Evolutionary conservation across 495 filamentous ascomycete species (phyloP).

Genomic region (Saxophila tyrrhenica): DNA sequence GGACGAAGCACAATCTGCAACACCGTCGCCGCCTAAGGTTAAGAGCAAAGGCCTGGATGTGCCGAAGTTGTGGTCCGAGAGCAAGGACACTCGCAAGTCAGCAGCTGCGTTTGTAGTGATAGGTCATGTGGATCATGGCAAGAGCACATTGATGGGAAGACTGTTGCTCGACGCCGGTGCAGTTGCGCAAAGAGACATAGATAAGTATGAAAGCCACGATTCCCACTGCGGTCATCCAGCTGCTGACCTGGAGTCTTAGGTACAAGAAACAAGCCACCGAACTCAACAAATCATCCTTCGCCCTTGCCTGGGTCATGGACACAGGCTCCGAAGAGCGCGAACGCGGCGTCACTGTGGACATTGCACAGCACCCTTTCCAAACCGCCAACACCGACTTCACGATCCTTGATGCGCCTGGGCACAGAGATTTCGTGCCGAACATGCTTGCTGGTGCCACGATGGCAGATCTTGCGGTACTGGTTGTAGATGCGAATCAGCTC

Average conservation of each 20-base stretch:
- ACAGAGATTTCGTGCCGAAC: slow-evolving; percentile 92
- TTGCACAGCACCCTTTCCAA: slow-evolving; percentile 87
- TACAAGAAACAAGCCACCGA: slow-evolving; percentile 79
- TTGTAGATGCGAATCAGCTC: slow-evolving; percentile 88
- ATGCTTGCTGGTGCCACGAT: slow-evolving; percentile 97
- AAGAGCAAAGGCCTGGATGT: slow-evolving; percentile 85
- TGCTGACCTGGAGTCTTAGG: slow-evolving; percentile 4
- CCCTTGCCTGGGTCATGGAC: slow-evolving; percentile 91
- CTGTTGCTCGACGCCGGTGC: slow-evolving; percentile 82
- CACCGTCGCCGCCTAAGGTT: slow-evolving; percentile 42
- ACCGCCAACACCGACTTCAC: slow-evolving; percentile 79
- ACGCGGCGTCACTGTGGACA: slow-evolving; percentile 93
- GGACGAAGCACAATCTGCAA: background rate
- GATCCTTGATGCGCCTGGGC: slow-evolving; percentile 89
- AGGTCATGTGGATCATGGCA: slow-evolving; percentile 93
- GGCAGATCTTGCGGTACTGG: slow-evolving; percentile 90
- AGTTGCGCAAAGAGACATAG: slow-evolving; percentile 74
- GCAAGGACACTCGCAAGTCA: slow-evolving; percentile 63
- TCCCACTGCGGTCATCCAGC: background rate
- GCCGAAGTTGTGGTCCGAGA: slow-evolving; percentile 54
- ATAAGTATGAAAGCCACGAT: slow-evolving; percentile 36
- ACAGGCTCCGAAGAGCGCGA: slow-evolving; percentile 75
- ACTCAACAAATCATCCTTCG: slow-evolving; percentile 91
- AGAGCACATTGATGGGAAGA: slow-evolving; percentile 94
- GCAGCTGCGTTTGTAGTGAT: slow-evolving; percentile 93